phyloP scores from a whole-genome alignment of 116 monocot genomes.

The Trichopus zeylanicus region DNA sequence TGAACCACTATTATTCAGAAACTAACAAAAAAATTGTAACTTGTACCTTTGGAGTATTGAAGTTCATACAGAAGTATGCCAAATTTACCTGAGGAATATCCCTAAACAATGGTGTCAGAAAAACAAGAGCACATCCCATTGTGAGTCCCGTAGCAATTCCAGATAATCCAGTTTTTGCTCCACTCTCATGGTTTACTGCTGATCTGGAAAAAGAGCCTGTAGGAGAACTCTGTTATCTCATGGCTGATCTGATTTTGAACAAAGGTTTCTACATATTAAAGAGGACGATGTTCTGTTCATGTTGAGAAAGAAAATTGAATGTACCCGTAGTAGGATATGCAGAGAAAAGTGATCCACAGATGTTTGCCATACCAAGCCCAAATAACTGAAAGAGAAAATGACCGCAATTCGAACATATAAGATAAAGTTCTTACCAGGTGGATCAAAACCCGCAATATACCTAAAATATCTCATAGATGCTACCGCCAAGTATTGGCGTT shows the following conservation, averaged over 20 bases:
- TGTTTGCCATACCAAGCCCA: conserved; percentile 92
- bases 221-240: neutral
- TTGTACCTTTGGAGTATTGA: no score
- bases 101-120: conserved; percentile 82
- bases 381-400: conserved; percentile 45
- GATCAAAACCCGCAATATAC: no score
- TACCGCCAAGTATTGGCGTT: no score
- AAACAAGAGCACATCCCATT: conserved; percentile 82
- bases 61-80: no score
- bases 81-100: conserved; percentile 85
- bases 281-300: neutral
- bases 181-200: conserved; percentile 98
- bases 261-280: neutral
- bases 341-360: conserved; percentile 93
- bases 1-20: no score
- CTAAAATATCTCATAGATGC: no score
- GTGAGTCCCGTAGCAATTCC: conserved; percentile 79
- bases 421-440: no score
- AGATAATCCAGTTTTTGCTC: conserved; percentile 88
- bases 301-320: neutral
- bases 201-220: conserved; percentile 97
- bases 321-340: conserved; percentile 87
- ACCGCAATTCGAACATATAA: no score
- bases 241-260: neutral
- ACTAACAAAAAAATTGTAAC: no score